Evolutionary conservation across 2,329 filamentous ascomycete species (phyloP), one percentile per base, ranked within the genome.

Genomic region (Phaeomoniella chlamydospora): DNA sequence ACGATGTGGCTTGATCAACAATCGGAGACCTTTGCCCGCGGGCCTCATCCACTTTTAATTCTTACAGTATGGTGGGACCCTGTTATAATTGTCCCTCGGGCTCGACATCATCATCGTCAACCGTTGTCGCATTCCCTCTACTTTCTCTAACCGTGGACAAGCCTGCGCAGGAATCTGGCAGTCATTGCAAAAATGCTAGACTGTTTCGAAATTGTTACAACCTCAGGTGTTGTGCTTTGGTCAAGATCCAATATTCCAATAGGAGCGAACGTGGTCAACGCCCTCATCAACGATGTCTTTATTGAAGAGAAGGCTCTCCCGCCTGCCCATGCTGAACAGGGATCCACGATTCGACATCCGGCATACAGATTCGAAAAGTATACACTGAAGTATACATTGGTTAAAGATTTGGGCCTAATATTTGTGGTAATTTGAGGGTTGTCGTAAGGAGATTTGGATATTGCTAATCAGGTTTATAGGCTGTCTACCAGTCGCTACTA

Each of bases 201-300:
- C 65, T 80, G 83, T 12, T 98, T 98, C 57, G 88, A 98, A 61
- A 90, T 98, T 46, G 62, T 98, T 42, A 94, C 88, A 41, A 93
- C 88, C 26, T 93, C 87, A 3, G 90, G 90, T 38, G 87, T 98
- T 43, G 90, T 98, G 39, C 74, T 98, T 37, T 98, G 90, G 90
- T 94, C 88, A 42, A 80, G 82, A 55, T 80, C 77, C 16, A 94
- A 88, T 56, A 76, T 79, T 37, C 71, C 80, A 2, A 76, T 93
- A 53, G 86, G 77, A 54, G 73, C 82, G 31, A 77, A 80, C 48
- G 69, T 94, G 45, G 78, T 98, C 66, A 94, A 98, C 67, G 81
- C 75, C 65, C 79, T 98, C 58, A 94, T 98, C 60, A 78, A 79
- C 56, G 86, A 96, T 59, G 84, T 94, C 53, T 94, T 98, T 56